A percentile compares a stretch with the other conserved stretches of the same genome.
These are phyloP conservation scores for Elymus sibiricus DNA, from an alignment of 176 grass and related monocot species.

Conservation along the genomic window DNA sequence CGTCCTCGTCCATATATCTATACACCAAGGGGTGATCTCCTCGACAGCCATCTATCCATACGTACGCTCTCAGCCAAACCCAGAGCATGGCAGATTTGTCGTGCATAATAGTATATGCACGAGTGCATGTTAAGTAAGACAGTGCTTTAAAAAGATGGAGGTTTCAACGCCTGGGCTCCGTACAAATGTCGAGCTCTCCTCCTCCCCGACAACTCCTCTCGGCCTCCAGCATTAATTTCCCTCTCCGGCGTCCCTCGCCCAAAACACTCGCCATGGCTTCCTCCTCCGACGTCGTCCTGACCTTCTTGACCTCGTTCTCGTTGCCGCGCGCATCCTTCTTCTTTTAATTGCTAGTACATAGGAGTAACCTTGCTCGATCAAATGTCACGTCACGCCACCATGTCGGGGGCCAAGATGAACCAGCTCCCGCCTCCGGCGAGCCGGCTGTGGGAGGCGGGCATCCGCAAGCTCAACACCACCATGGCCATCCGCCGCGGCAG, in stretches of 20 bases:
- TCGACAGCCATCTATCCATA: too few relatives aligned
- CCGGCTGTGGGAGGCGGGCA: slow-evolving; percentile 53
- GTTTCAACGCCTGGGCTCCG: neutral
- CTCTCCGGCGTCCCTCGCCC: neutral
- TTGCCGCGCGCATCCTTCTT: neutral
- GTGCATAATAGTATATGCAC: neutral
- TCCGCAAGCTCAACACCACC: slow-evolving; percentile 51
- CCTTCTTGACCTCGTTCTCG: neutral
- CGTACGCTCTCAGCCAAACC: too few relatives aligned
- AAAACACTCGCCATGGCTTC: neutral
- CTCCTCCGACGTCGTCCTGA: slow-evolving; percentile 9
- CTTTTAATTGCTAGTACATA: neutral
- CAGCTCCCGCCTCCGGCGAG: slow-evolving; percentile 40
- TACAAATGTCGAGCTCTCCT: slow-evolving; percentile 12
- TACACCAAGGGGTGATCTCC: too few relatives aligned
- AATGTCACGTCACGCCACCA: neutral
- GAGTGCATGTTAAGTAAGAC: neutral
- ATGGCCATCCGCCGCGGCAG: slow-evolving; percentile 46
- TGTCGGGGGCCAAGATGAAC: slow-evolving; percentile 34
- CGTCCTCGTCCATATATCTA: too few relatives aligned
- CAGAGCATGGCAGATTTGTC: neutral
- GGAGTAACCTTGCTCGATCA: too few relatives aligned
- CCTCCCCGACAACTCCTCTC: slow-evolving; percentile 5
- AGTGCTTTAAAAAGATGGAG: neutral
- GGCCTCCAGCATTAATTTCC: slow-evolving; percentile 8